Base-by-base conservation (phyloP, 805 yeast species). In the Komagataella mondaviorum region DNA sequence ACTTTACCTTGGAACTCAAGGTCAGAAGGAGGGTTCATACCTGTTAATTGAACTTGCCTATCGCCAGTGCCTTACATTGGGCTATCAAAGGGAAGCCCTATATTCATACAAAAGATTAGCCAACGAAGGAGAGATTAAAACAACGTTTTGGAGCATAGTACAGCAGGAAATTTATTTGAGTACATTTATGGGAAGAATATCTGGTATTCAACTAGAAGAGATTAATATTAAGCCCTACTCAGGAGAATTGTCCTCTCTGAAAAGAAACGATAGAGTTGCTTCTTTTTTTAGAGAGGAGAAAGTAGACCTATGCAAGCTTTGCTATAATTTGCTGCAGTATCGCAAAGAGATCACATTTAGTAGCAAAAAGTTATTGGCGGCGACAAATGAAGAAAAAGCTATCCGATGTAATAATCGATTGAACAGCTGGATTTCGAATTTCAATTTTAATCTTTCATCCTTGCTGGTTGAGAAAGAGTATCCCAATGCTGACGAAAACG, bases 371-470 rank as follows among this genome's bases (percentile, higher is more conserved):
- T 71, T 71, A 54, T 61, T 65, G n/a, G 51, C 62, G 3, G 73
- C 68, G 54, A 72, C 76, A 76, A 56, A 60, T 7, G 71, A 69
- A 49, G 54, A 65, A 14, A 23, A 49, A 23, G 55, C 53, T 7
- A 51, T 51, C 30, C 53, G 49, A 47, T 48, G 49, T 44, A 52
- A 50, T 46, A 49, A 50, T 45, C 52, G 51, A 23, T 49, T 48
- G 3, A 52, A 52, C 24, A 50, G 45, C n/a, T 36, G 44, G 20
- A 44, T 49, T 6, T 23, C 48, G 6, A 23, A 30, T 30, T 30
- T 30, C 5, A 30, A 30, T 10, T 30, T 30, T 2, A 30, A 30
- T 30, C 39, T 30, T 10, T 30, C 39, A 12, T 30, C 39, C 6
- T 8, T 30, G 6, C 14, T 30, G 39, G 39, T 30, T 3, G 39